Evolutionary conservation across 768 basidiomycete species (phyloP).

Genomic region (Boletales sp.): DNA sequence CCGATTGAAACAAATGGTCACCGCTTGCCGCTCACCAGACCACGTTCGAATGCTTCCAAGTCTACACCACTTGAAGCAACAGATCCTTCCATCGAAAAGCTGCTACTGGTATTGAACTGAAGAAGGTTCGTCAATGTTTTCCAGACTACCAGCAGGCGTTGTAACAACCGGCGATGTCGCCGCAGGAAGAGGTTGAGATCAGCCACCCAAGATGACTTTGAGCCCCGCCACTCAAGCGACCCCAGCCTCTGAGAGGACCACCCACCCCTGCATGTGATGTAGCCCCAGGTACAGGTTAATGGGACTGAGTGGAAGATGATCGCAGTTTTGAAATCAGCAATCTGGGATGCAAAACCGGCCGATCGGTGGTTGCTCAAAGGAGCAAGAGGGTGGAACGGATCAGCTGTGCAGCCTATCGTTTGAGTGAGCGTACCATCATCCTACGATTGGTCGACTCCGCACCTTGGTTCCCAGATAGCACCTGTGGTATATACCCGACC

Average conservation of each 20-base stretch:
- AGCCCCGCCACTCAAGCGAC: conserved; percentile 48
- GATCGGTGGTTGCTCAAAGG: conserved; percentile 5
- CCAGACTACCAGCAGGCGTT: conserved; percentile 39
- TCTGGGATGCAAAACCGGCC: conserved; percentile 72
- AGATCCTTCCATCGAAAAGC: conserved; percentile 26
- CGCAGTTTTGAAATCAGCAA: conserved; percentile 79
- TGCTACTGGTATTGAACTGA: conserved; percentile 40
- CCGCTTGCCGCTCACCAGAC: conserved; percentile 65
- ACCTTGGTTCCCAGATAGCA: too few species aligned
- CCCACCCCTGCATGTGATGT: background rate
- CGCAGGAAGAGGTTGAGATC: conserved; percentile 49
- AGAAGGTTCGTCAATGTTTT: conserved; percentile 73
- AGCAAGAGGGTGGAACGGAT: conserved; percentile 10
- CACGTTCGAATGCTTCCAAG: conserved; percentile 54
- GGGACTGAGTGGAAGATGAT: conserved; percentile 45
- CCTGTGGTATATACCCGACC: too few species aligned
- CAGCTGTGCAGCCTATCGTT: conserved; percentile 33
- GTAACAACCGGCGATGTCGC: conserved; percentile 29
- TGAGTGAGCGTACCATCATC: conserved; percentile 28
- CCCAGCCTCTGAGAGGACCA: conserved; percentile 16
- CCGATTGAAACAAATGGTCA: background rate
- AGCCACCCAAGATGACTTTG: conserved; percentile 62
- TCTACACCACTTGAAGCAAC: conserved; percentile 34
- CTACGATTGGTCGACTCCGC: too few species aligned
- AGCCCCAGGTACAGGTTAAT: conserved; percentile 50